Conservation (phyloP, 345 rosid genomes). For the Erucastrum elatum region DNA sequence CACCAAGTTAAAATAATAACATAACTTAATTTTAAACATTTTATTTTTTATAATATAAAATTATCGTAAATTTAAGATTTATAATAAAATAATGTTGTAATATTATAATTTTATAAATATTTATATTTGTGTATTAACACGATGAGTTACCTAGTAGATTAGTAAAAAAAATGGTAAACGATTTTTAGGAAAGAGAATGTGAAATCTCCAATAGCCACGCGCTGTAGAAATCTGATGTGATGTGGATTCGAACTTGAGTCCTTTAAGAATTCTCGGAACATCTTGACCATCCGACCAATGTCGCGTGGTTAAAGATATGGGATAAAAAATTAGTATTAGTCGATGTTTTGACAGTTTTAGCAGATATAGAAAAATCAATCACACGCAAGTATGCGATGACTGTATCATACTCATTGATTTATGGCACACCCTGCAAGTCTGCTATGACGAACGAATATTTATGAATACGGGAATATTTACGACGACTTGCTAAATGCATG, state of each 20-base stretch:
- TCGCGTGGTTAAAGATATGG: too few relatives aligned
- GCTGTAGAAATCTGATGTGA: too few relatives aligned
- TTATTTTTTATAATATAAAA: background rate
- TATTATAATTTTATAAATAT: too few relatives aligned
- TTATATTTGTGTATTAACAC: background rate
- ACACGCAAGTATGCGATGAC: background rate
- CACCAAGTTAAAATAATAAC: background rate
- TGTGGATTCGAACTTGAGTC: too few relatives aligned
- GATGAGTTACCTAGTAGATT: background rate
- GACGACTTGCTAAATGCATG: background rate
- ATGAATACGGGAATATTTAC: background rate
- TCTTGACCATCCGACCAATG: too few relatives aligned
- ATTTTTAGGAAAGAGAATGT: too few relatives aligned
- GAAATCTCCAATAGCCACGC: too few relatives aligned
- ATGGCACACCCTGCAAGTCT: background rate
- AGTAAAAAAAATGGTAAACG: too few relatives aligned
- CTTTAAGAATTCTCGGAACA: too few relatives aligned
- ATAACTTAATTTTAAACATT: background rate
- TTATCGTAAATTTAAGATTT: background rate
- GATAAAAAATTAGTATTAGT: too few relatives aligned
- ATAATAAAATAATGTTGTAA: background rate
- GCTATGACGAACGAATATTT: background rate
- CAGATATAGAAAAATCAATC: background rate
- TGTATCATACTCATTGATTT: background rate
- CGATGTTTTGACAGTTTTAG: background rate